Base-by-base conservation (phyloP, 352 stramenopile genomes). In the Phytophthora ohioensis region DNA sequence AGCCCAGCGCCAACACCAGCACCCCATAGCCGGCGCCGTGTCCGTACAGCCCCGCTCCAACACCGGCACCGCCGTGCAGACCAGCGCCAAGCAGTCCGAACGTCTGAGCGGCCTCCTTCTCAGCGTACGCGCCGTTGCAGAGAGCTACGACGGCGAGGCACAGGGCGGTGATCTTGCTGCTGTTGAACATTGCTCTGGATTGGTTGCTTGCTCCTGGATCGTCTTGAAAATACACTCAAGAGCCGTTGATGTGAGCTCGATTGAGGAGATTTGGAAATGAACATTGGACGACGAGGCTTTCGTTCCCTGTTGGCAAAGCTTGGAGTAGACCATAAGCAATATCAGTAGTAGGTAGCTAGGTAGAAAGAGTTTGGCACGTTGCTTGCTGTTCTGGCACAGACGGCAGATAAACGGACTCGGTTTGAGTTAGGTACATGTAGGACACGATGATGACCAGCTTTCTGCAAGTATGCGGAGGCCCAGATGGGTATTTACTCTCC, bases 101-200 rank as follows among this genome's bases (percentile, higher is more conserved):
- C 13, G 64, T 71, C 21, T 67, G 48, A 7, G 64, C 56, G 8
- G 42, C 49, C 56, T 71, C 56, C n/a, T 61, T 10, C 36, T 17
- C 17, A 15, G 56, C 64, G 42, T 62, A 13, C 2, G 27, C 34
- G 7, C 41, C 41, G 7, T n/a, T 51, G 0, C 32, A 57, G 42
- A 71, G 47, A 5, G 64, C 64, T 15, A 34, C 27, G 34, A 36
- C 48, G 31, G 41, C 48, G 56, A 71, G 39, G 39, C 55, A 71
- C 32, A 71, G 15, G 21, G 49, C 12, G 42, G 21, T 17, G 42
- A 71, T 57, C 39, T 71, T 71, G 39, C 38, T 62, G 41, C 34
- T 55, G 54, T 9, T 57, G 34, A 66, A 67, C 64, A 71, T 67
- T 15, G 55, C 38, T 38, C 21, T 7, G 38, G 42, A 56, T 38